Evolutionary conservation across 78 protist genomes (phyloP).

Genomic region (Bodo saltans): DNA sequence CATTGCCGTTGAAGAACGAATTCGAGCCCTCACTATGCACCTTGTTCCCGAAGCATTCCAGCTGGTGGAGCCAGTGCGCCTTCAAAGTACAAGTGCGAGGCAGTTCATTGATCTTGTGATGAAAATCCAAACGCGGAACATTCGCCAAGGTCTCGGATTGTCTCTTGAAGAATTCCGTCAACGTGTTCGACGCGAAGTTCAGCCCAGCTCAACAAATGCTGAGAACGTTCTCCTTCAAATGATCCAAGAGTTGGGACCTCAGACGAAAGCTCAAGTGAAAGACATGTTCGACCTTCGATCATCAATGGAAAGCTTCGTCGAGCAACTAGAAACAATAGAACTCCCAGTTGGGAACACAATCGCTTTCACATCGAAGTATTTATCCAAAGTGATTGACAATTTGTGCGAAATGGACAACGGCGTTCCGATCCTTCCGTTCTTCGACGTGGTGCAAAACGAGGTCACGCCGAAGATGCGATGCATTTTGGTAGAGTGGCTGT

Average conservation of each 20-base stretch:
- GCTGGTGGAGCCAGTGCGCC: too few relatives aligned
- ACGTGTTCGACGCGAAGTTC: too few relatives aligned
- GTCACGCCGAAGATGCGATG: conserved; percentile 74
- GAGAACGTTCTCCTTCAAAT: background rate
- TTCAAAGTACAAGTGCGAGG: too few relatives aligned
- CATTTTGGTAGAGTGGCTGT: conserved; percentile 88
- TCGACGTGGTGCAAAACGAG: conserved; percentile 39
- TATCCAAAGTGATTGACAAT: background rate
- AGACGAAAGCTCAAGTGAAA: background rate
- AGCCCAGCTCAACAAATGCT: too few relatives aligned
- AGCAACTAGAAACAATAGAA: background rate
- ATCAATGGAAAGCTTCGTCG: background rate
- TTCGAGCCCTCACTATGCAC: too few relatives aligned
- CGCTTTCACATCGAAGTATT: background rate
- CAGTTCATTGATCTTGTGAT: too few relatives aligned
- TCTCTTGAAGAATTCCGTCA: too few relatives aligned
- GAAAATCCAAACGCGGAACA: too few relatives aligned
- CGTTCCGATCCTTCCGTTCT: background rate
- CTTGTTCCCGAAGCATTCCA: too few relatives aligned
- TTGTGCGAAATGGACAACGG: background rate
- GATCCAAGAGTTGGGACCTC: background rate
- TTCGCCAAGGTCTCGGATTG: too few relatives aligned
- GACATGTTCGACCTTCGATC: background rate
- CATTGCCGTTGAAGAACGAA: too few relatives aligned
- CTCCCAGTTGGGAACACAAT: background rate